Base-by-base conservation (phyloP, 768 basidiomycete genomes). In the Podaxis sp. region DNA sequence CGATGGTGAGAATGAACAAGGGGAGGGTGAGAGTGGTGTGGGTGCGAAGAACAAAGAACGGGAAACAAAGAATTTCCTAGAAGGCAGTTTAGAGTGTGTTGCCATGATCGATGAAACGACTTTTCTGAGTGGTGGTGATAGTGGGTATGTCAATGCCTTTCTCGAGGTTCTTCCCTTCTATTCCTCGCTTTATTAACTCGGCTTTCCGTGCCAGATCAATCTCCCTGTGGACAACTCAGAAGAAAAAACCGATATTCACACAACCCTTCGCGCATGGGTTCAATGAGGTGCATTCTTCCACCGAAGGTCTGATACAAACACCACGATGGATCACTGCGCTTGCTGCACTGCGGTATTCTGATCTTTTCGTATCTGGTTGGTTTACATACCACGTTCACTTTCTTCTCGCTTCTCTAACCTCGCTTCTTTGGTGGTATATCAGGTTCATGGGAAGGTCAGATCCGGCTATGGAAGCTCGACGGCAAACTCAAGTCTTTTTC, bases 21-120 rank as follows among this genome's bases (percentile, higher is more conserved):
- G 72, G 47, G 53, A 44, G 6, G 42, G 42, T 1, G 7, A 7
- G n/a, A 9, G 14, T 28, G 56, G 51, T 5, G 54, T 57, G 50
- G 70, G 68, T 68, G 67, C 62, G 61, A 79, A 74, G 62, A 71
- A 70, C 55, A 74, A 72, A 46, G 73, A 72, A 59, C 67, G 67
- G 44, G 74, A 75, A 63, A 65, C 62, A 55, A 75, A 78, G 42
- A 80, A 78, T 61, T 96, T 88, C 66, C 77, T 94, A 7, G 97
- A 98, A 71, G 96, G 95, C 0, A 94, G 91, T 67, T 78, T 98
- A 54, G 95, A 98, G 59, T 89, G 88, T 65, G 89, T 96, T 14
- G 88, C 91, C 13, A 95, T 98, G 95, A 80, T 99, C 57, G 97
- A 99, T 71, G 96, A 98, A 74, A 84, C 83, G 36, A 92, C 88